Evolutionary conservation across 495 filamentous ascomycete species (phyloP).

Genomic region (Aspergillus kassunensis): DNA sequence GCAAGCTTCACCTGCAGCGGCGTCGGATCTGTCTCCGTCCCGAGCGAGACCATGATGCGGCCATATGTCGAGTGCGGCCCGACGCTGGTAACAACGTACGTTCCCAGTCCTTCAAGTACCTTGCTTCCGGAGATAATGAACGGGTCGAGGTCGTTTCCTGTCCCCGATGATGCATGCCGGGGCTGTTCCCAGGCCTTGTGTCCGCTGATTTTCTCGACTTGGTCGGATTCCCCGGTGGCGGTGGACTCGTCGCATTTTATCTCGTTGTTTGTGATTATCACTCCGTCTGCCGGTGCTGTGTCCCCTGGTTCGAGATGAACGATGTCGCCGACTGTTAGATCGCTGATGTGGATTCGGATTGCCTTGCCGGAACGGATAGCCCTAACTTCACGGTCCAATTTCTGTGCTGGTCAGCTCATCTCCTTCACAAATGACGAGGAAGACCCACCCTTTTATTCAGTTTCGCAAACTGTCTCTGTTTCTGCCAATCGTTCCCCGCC

Average conservation of each 20-base stretch:
- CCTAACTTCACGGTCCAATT: slow-evolving; percentile 67
- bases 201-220: slow-evolving; percentile 65
- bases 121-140: slow-evolving; percentile 92
- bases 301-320: slow-evolving; percentile 82
- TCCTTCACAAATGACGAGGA: not conserved
- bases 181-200: slow-evolving; percentile 62
- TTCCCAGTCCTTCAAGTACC: slow-evolving; percentile 86
- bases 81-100: slow-evolving; percentile 73
- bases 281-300: slow-evolving; percentile 74
- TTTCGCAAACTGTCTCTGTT: slow-evolving; percentile 64
- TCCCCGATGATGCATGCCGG: slow-evolving; percentile 65
- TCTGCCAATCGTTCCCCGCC: slow-evolving; percentile 67
- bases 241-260: slow-evolving; percentile 83
- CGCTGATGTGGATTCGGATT: slow-evolving; percentile 70
- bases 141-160: slow-evolving; percentile 59
- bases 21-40: slow-evolving; percentile 72
- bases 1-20: slow-evolving; percentile 63
- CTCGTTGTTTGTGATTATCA: slow-evolving; percentile 68
- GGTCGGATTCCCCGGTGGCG: slow-evolving; percentile 80
- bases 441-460: slow-evolving; percentile 50
- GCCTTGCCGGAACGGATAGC: slow-evolving; percentile 72
- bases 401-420: slow-evolving; percentile 28
- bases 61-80: slow-evolving; percentile 79
- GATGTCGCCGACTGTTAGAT: slow-evolving; percentile 80
- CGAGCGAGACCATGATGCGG: slow-evolving; percentile 77